A percentile compares a stretch with the other conserved stretches of the same genome.
These are phyloP conservation scores for Coix lacrymajobi DNA, from an alignment of 176 grass and related monocot genomes.

Conservation along the genomic window DNA sequence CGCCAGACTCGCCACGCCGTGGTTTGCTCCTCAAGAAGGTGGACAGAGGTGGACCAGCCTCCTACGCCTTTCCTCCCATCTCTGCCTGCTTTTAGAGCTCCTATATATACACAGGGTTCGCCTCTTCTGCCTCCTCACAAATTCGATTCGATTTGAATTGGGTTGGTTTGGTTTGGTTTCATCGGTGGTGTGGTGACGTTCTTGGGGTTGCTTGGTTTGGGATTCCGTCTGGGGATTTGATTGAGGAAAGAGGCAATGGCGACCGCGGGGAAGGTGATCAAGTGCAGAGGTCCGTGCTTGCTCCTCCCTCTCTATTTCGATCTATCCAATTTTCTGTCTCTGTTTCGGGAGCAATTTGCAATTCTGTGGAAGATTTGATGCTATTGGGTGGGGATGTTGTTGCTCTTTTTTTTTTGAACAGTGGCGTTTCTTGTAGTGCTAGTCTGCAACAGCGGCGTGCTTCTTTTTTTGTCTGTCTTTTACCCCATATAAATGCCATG, in stretches of 20 bases:
- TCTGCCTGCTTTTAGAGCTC: not conserved
- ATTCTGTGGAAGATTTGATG: not conserved
- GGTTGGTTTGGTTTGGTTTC: not conserved
- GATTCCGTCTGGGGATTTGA: not conserved
- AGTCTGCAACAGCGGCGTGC: not conserved
- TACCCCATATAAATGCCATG: not conserved
- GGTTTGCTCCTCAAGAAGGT: conserved; percentile 28
- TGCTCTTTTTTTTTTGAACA: not conserved
- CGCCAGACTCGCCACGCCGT: conserved; percentile 23
- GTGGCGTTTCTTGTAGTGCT: not conserved
- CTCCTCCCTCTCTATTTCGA: not conserved
- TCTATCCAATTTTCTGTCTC: not conserved
- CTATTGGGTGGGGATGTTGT: not conserved
- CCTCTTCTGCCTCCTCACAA: not conserved
- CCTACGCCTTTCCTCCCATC: not conserved
- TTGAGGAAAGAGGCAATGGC: conserved; percentile 23
- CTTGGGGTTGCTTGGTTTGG: not conserved
- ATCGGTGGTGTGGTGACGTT: not conserved
- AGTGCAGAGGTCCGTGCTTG: conserved; percentile 66
- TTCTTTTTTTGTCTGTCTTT: too few species aligned
- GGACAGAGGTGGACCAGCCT: not conserved
- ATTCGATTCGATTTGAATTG: not conserved
- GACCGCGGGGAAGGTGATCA: conserved; percentile 71
- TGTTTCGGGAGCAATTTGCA: not conserved
- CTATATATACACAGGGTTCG: conserved; percentile 18